These are phyloP conservation scores for Endocalyx cinctus DNA, from an alignment of 2,329 filamentous ascomycete genomes.

Conservation along the genomic window DNA sequence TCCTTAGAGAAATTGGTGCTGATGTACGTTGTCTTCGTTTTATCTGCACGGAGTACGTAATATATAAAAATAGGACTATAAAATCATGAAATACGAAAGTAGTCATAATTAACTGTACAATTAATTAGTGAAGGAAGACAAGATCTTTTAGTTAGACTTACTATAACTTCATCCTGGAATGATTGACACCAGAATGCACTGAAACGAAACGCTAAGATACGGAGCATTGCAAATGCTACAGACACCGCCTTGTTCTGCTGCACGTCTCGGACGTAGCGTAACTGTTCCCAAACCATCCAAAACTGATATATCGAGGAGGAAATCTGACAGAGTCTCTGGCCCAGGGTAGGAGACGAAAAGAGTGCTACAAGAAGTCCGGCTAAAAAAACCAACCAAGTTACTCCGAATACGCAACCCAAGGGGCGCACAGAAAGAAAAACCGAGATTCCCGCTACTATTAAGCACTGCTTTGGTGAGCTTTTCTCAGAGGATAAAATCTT, in stretches of 20 bases:
- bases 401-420: not conserved
- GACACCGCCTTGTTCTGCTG: not conserved
- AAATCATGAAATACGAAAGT: not conserved
- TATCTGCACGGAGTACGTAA: conserved; percentile 3
- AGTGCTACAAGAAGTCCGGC: not conserved
- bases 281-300: not conserved
- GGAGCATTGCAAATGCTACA: not conserved
- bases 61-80: not conserved
- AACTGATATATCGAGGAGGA: not conserved
- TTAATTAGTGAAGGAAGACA: not conserved
- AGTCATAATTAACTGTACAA: not conserved
- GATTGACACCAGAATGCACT: not conserved
- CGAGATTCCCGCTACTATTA: not conserved
- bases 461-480: not conserved
- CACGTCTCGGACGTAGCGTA: not conserved
- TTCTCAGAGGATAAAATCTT: not conserved
- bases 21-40: too few relatives aligned
- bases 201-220: not conserved
- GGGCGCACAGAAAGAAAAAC: not conserved
- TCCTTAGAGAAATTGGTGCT: too few relatives aligned
- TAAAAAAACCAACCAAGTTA: not conserved
- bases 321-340: not conserved
- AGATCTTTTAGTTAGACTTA: not conserved
- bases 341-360: not conserved
- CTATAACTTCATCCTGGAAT: not conserved